phyloP scores from a whole-genome alignment of 2,329 filamentous ascomycete species.

The Grosmannia huntii region DNA sequence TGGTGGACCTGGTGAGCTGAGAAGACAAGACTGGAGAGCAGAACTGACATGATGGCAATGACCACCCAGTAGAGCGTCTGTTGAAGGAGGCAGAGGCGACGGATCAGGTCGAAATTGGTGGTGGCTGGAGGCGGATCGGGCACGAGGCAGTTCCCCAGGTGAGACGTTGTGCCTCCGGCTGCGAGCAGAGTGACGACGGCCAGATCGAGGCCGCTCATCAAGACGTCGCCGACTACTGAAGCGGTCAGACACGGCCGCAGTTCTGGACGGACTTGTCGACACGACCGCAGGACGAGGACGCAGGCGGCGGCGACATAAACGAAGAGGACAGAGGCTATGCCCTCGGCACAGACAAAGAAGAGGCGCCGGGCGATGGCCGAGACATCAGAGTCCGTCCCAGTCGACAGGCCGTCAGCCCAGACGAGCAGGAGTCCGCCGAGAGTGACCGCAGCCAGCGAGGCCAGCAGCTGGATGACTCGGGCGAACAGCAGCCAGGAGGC shows the following conservation, averaged over 20 bases:
- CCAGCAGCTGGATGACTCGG: not conserved
- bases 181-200: not conserved
- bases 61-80: not conserved
- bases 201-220: not conserved
- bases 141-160: not conserved
- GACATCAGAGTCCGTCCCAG: not conserved
- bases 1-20: not conserved
- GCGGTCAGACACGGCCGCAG: not conserved
- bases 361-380: no score
- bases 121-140: no score
- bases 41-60: not conserved
- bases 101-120: no score
- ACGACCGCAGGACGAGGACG: not conserved
- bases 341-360: not conserved
- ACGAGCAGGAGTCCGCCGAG: not conserved
- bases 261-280: no score
- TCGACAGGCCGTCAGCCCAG: not conserved
- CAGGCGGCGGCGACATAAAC: not conserved
- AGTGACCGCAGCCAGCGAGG: not conserved
- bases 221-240: not conserved
- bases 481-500: not conserved
- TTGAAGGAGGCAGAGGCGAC: not conserved
- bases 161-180: not conserved
- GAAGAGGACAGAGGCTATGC: not conserved
- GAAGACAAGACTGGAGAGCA: not conserved